phyloP scores from a whole-genome alignment of 306 rosid species.

The Fragaria vesca region DNA sequence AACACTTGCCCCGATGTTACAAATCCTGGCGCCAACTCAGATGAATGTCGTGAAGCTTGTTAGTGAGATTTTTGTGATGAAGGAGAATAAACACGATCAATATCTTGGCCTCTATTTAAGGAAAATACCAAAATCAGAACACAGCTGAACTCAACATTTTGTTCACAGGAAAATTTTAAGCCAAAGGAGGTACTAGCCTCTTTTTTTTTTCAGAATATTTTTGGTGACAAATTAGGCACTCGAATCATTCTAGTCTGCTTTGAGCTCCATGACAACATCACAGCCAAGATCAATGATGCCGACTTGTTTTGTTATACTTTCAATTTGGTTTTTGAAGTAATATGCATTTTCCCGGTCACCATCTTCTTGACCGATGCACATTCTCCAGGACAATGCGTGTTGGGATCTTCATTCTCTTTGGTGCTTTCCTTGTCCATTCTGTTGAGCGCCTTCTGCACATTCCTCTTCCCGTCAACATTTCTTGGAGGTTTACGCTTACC shows the following conservation, averaged over 20 bases:
- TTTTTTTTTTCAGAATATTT: not conserved
- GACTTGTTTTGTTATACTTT: constrained; percentile 20
- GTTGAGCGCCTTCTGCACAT: not conserved
- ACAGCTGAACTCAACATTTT: not conserved
- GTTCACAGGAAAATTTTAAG: not conserved
- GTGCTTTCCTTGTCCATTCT: not conserved
- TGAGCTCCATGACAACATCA: constrained; percentile 19
- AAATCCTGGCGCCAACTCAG: too few species aligned
- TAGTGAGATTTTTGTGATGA: not conserved
- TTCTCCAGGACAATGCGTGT: not conserved
- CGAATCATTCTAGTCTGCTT: not conserved
- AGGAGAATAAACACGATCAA: not conserved
- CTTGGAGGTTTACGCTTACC: constrained; percentile 25
- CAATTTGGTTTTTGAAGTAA: constrained; percentile 19
- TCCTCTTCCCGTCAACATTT: constrained; percentile 2
- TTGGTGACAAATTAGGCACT: not conserved
- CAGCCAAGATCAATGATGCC: constrained; percentile 13
- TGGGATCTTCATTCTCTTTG: constrained; percentile 10
- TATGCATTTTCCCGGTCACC: constrained; percentile 26
- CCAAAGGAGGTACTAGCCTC: not conserved
- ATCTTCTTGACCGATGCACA: not conserved
- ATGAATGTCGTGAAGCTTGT: too few species aligned
- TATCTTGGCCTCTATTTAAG: not conserved
- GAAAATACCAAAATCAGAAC: not conserved
- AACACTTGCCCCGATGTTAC: too few species aligned